Conservation (phyloP, 257 asterid species). For the Fraxinus cuspidata region DNA sequence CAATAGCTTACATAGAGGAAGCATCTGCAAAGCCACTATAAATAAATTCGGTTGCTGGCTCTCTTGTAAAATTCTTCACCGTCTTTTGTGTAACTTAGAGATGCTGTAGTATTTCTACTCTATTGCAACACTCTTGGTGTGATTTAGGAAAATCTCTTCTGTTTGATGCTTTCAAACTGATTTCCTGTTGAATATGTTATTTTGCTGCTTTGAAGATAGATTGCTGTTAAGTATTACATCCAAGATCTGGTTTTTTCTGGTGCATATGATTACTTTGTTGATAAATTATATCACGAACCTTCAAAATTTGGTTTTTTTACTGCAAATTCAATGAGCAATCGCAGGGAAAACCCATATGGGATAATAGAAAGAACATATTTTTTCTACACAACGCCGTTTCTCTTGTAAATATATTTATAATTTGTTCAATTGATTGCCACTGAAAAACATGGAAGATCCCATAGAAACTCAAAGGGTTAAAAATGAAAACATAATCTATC, state of each 20-base stretch:
- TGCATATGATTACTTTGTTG: neutral
- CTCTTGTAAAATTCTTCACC: neutral
- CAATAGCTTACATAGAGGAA: conserved; percentile 62
- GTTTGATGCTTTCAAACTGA: conserved; percentile 2
- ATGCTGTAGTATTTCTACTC: neutral
- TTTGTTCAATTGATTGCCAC: neutral
- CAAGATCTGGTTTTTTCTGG: neutral
- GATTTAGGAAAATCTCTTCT: neutral
- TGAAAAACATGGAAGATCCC: neutral
- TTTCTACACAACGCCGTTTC: neutral
- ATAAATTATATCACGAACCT: neutral
- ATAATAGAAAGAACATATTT: neutral
- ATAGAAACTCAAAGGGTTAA: neutral
- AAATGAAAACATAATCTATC: neutral
- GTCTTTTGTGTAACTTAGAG: conserved; percentile 20
- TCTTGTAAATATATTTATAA: neutral
- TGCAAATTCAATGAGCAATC: neutral
- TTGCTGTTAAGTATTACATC: neutral
- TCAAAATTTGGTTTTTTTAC: neutral
- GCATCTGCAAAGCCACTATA: conserved; percentile 60
- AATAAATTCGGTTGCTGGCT: conserved; percentile 35
- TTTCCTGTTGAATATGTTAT: neutral
- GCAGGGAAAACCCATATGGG: neutral
- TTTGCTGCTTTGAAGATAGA: neutral
- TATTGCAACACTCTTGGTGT: neutral